A percentile compares a stretch with the other conserved stretches of the same genome.
Evolutionary conservation across 176 grass and related monocot species (phyloP).

Genomic region (Pontederia paniculata): DNA sequence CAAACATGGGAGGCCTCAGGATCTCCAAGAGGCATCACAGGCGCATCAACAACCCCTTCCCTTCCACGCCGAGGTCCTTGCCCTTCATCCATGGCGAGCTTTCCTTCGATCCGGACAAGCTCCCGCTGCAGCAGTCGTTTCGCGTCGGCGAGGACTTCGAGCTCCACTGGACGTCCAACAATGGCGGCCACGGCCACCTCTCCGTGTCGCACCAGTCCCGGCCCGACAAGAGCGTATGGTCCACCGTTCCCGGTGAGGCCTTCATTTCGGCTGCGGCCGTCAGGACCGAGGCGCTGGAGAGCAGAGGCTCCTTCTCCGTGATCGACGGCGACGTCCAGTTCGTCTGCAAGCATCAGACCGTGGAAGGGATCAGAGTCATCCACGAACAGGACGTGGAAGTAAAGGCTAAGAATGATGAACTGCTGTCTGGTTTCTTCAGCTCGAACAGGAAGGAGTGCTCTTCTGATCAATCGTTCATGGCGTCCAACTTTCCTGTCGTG

Average conservation of each 20-base stretch:
- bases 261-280: conserved; percentile 60
- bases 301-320: conserved; percentile 66
- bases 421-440: conserved; percentile 31
- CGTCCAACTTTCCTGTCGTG: conserved; percentile 43
- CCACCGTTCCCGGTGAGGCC: conserved; percentile 51
- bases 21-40: conserved; percentile 51
- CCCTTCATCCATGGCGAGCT: conserved; percentile 32
- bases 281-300: conserved; percentile 46
- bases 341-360: conserved; percentile 41
- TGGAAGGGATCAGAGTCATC: conserved; percentile 42
- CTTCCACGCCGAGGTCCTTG: conserved; percentile 15
- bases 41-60: conserved; percentile 83
- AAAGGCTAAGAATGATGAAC: conserved; percentile 16
- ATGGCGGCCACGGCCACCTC: conserved; percentile 21
- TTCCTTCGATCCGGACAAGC: conserved; percentile 39
- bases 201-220: conserved; percentile 14
- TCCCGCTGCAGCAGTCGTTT: conserved; percentile 41
- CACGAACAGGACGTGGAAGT: conserved; percentile 32
- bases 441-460: background rate
- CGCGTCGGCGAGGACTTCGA: conserved; percentile 45
- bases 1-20: conserved; percentile 8
- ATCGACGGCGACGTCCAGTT: conserved; percentile 39
- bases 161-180: conserved; percentile 40
- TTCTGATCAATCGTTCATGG: conserved; percentile 1
- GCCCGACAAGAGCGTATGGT: conserved; percentile 33